Base-by-base conservation (phyloP, 169 alveolate genomes). In the Plasmodium inui region DNA sequence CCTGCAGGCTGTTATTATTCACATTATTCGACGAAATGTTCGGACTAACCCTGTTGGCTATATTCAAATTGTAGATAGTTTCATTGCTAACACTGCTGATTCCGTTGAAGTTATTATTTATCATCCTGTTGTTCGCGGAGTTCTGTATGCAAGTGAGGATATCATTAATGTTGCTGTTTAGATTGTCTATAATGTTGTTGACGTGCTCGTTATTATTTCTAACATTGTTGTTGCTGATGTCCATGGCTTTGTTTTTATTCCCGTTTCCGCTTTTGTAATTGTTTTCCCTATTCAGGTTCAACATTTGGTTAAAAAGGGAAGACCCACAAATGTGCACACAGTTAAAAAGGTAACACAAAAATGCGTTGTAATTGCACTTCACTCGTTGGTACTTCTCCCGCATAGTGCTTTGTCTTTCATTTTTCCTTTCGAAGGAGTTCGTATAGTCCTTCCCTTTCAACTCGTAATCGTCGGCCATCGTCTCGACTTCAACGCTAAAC, bases 321-420 rank as follows among this genome's bases (percentile, higher is more conserved):
- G 94, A 89, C 19, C 94, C 94, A 67, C 89, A 89, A 26, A 79
- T 67, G 55, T 70, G 44, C 34, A 89, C 91, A 80, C 94, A 89
- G 19, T 89, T 79, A 46, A 89, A 89, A 19, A 89, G 34, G 22
- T 89, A 89, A 39, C 67, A 79, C 71, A 78, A 67, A 44, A 89
- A 80, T 14, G 89, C 84, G 44, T 89, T 26, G 44, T 89, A 89
- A 22, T 78, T 89, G 28, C 94, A 61, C 71, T 81, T 89, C 32
- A 80, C 78, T 41, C 74, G 81, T 67, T 78, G 55, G 22, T 34
- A 28, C 19, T 89, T 89, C 9, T 70, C 76, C 53, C 26, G 19
- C 28, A 76, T 41, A 5, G 46, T 34, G 41, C 19, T 53, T 44
- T 74, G 22, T 57, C 83, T 14, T 10, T 7, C 46, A n/a, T 19